phyloP scores from a whole-genome alignment of 768 basidiomycete genomes.

The Phanerochaete sordida region DNA sequence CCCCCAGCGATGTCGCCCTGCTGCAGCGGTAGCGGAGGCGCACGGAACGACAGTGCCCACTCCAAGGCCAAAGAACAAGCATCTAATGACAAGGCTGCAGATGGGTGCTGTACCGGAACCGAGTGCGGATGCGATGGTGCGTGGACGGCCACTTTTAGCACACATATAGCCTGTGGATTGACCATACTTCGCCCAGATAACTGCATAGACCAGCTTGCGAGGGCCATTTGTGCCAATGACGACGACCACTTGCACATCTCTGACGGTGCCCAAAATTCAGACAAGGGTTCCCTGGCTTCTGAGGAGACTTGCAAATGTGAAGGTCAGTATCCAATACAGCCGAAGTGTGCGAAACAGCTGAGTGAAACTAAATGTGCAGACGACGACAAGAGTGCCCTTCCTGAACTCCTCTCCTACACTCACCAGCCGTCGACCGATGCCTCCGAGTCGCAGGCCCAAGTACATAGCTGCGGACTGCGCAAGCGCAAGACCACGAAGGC shows the following conservation, averaged over 20 bases:
- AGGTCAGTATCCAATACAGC: neutral
- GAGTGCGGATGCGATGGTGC: slow-evolving; percentile 25
- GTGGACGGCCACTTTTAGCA: neutral
- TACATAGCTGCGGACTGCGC: slow-evolving; percentile 12
- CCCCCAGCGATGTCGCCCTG: neutral
- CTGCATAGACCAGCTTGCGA: slow-evolving; percentile 24
- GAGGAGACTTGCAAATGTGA: slow-evolving; percentile 14
- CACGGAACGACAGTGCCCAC: neutral
- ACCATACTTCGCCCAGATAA: slow-evolving; percentile 13
- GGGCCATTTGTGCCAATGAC: slow-evolving; percentile 26
- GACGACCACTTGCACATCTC: slow-evolving; percentile 22
- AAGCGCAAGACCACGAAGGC: slow-evolving; percentile 13
- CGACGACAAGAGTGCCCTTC: neutral
- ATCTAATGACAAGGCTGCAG: neutral
- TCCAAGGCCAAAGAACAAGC: neutral
- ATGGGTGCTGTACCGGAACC: slow-evolving; percentile 19
- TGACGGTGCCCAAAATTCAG: neutral
- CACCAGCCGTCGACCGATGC: neutral
- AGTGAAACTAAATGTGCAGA: slow-evolving; percentile 4
- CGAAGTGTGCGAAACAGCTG: neutral
- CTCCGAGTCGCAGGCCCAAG: neutral
- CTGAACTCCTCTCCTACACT: neutral
- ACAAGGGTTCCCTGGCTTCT: slow-evolving; percentile 7
- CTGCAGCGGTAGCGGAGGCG: neutral
- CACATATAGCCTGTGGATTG: neutral